Evolutionary conservation across 306 rosid genomes (phyloP).

Genomic region (Chamaecrista fasciculata): DNA sequence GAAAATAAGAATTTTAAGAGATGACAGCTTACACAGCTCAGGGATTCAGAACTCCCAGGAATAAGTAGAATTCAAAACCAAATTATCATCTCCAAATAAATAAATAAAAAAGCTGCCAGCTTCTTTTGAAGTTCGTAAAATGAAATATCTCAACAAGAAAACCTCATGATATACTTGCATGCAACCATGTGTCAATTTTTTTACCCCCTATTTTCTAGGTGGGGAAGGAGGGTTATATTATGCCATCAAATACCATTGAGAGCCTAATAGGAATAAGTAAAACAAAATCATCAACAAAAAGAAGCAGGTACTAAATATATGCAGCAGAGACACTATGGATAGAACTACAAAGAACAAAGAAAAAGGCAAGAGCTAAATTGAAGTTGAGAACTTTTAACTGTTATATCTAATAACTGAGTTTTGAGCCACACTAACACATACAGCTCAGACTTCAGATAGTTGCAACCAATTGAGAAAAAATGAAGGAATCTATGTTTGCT

Average conservation of each 20-base stretch:
- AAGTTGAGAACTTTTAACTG: conserved; percentile 3
- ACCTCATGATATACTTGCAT: conserved; percentile 6
- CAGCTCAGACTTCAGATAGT: conserved; percentile 9
- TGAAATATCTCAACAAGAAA: conserved; percentile 1
- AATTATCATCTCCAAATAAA: not conserved
- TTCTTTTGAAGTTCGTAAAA: not conserved
- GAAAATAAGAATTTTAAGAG: not conserved
- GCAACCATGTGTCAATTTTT: conserved; percentile 3
- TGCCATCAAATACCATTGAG: conserved; percentile 15
- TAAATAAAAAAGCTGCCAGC: not conserved
- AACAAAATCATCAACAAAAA: not conserved
- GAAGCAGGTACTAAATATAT: not conserved
- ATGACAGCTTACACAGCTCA: not conserved
- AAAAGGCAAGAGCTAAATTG: not conserved
- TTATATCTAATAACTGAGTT: not conserved
- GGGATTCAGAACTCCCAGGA: conserved; percentile 1
- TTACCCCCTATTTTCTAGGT: not conserved
- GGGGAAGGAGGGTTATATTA: too few species aligned
- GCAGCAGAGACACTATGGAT: not conserved
- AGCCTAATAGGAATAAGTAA: not conserved
- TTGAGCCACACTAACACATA: not conserved
- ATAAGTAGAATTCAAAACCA: conserved; percentile 18
- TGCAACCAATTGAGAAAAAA: conserved; percentile 22
- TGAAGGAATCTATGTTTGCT: not conserved
- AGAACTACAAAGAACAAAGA: not conserved